Percentiles rank a stretch among this genome's conserved stretches.
phyloP scores from a whole-genome alignment of 1,284 basidiomycete species.

The Trametes polyzona region DNA sequence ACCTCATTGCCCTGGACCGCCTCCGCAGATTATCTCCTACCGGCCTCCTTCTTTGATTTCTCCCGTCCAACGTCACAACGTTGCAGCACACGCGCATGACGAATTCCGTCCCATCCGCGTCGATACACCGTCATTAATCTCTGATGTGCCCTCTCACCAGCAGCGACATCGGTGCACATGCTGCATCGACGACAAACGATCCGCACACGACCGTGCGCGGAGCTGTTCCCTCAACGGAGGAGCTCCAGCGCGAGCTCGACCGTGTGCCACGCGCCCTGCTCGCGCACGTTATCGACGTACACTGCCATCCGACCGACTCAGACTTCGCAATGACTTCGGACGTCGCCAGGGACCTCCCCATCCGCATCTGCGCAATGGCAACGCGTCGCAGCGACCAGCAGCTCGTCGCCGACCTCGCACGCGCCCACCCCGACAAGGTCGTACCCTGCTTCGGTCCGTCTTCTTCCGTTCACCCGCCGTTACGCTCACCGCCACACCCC shows the following conservation, averaged over 20 bases:
- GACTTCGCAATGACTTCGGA: slow-evolving; percentile 49
- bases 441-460: slow-evolving; percentile 76
- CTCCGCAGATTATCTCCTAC: slow-evolving; percentile 5
- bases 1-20: neutral
- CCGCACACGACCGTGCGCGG: neutral
- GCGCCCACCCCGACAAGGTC: slow-evolving; percentile 62
- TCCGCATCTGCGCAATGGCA: slow-evolving; percentile 78
- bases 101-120: neutral
- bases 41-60: neutral
- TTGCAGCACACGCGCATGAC: neutral
- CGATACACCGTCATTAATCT: neutral
- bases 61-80: neutral
- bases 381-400: slow-evolving; percentile 63
- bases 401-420: slow-evolving; percentile 64
- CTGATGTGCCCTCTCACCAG: slow-evolving; percentile 9
- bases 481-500: neutral
- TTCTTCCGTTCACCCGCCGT: neutral
- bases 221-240: slow-evolving; percentile 3
- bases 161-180: neutral
- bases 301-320: slow-evolving; percentile 82
- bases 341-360: slow-evolving; percentile 46
- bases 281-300: slow-evolving; percentile 71
- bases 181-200: neutral
- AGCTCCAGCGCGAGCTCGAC: slow-evolving; percentile 12
- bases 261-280: slow-evolving; percentile 44